Conservation (phyloP, 805 yeast species). For the Candida suzukii region DNA sequence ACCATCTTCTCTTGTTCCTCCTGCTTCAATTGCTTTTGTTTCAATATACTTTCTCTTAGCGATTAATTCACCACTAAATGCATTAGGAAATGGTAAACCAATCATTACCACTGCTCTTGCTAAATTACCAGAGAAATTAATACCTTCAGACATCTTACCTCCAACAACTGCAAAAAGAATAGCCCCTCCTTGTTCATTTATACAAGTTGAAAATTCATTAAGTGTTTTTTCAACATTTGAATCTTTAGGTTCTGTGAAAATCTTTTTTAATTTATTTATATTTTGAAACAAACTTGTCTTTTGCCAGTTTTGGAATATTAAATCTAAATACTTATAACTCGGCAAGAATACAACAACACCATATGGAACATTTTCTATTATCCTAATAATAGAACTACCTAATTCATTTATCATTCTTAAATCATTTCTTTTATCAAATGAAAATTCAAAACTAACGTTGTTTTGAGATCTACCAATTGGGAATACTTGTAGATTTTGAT, state of each 20-base stretch:
- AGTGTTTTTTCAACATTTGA: conserved; percentile 40
- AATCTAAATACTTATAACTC: conserved; percentile 64
- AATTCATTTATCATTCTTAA: conserved; percentile 36
- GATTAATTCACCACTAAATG: conserved; percentile 71
- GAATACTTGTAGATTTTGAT: conserved; percentile 54
- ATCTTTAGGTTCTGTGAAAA: conserved; percentile 51
- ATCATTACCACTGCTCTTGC: conserved; percentile 83
- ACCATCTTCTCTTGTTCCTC: conserved; percentile 42
- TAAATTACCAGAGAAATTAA: conserved; percentile 80
- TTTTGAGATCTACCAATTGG: conserved; percentile 36
- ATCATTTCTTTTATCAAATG: conserved; percentile 56
- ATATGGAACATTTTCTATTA: conserved; percentile 45
- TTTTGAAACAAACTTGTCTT: conserved; percentile 19
- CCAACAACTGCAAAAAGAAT: conserved; percentile 81
- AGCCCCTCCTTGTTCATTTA: conserved; percentile 44
- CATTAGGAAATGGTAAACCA: conserved; percentile 87
- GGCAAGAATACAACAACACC: conserved; percentile 85
- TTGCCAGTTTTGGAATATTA: conserved; percentile 50
- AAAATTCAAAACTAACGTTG: conserved; percentile 46
- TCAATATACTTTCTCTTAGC: conserved; percentile 66
- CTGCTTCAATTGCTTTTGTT: conserved; percentile 35
- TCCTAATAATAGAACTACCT: conserved; percentile 39
- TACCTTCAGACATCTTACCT: conserved; percentile 90
- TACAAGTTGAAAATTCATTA: conserved; percentile 39
- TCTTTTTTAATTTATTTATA: conserved; percentile 33